Evolutionary conservation across 2,329 filamentous ascomycete species (phyloP), one percentile per base, ranked within the genome.

Genomic region (Teratosphaeria pseudoeucalypti): DNA sequence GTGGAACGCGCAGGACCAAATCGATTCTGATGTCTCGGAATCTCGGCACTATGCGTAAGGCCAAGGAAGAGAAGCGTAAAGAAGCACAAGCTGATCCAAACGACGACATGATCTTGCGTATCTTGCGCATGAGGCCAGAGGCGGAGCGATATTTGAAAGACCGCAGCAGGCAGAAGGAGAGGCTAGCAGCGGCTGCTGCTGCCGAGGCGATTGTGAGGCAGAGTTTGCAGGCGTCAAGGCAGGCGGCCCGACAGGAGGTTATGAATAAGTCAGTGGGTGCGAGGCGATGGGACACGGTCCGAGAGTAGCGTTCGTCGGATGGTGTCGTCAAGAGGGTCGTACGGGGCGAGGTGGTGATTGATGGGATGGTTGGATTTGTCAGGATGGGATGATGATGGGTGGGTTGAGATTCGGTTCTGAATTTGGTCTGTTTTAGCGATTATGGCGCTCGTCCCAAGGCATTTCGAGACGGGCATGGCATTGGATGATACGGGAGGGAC

Each of bases 81-180:
- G 92, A 97, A 72, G 90, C 91, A 1, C 94, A 99, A 72, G 92
- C 94, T 1, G 94, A 97, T 72, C 92, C 94, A 1, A 96, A 88
- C 72, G 94, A 99, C 73, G 94, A 99, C 72, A 97, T 97, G 89
- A 97, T 99, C 65, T 75, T 99, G 68, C 83, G 94, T 23, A 99
- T 99, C 65, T 75, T 99, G 65, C 83, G 94, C 57, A 99, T 99
- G 94, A 81, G 94, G 54, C 90, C 91, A 2, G 94, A 97, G 76
- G 94, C 94, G 2, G 82, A 86, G 55, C 78, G 83, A 37, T 99
- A 99, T 74, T 80, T 99, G 62, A 90, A 89, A 69, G 92, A 97
- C 73, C 81, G 94, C 52, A 92, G 90, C 71, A 82, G 94, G 64
- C 94, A 99, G 72, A 95, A 95, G 79, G 94, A 97, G 77, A 82